These are phyloP conservation scores for Lentinula novae-zelandiae DNA, from an alignment of 1,284 basidiomycete species.

Conservation along the genomic window DNA sequence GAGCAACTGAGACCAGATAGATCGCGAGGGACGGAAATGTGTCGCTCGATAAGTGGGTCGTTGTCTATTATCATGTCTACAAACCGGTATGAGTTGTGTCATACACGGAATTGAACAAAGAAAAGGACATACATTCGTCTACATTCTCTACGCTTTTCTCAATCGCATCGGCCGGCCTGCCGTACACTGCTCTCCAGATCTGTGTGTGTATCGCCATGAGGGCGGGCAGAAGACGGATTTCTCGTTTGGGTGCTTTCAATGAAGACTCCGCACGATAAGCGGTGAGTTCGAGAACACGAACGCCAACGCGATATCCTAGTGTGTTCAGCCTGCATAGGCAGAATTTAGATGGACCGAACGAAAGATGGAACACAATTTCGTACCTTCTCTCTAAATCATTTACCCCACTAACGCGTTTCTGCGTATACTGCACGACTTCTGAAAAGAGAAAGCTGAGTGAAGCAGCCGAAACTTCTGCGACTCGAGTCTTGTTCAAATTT, in stretches of 20 bases:
- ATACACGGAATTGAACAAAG: not conserved
- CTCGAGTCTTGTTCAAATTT: constrained; percentile 78
- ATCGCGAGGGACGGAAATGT: constrained; percentile 92
- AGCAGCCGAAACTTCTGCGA: constrained; percentile 75
- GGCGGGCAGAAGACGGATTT: constrained; percentile 83
- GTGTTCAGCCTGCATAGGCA: constrained; percentile 69
- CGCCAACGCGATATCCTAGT: constrained; percentile 87
- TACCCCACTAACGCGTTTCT: constrained; percentile 91
- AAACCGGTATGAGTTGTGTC: constrained; percentile 1
- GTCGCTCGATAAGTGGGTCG: constrained; percentile 85
- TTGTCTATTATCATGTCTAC: constrained; percentile 99
- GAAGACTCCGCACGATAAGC: constrained; percentile 67
- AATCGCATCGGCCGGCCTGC: constrained; percentile 89
- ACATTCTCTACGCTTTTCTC: constrained; percentile 95
- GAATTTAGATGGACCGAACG: constrained; percentile 13
- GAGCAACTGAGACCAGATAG: constrained; percentile 94
- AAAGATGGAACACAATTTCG: constrained; percentile 12
- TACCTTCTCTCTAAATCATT: constrained; percentile 88
- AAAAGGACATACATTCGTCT: constrained; percentile 78
- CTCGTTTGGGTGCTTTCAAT: constrained; percentile 81
- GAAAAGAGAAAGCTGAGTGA: constrained; percentile 90
- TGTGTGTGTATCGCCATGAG: constrained; percentile 91
- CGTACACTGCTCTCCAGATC: constrained; percentile 93
- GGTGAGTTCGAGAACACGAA: constrained; percentile 78
- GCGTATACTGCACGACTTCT: constrained; percentile 91